Conservation (phyloP, 2,329 filamentous ascomycete genomes). For the Aspergillus pseudoglaucus region DNA sequence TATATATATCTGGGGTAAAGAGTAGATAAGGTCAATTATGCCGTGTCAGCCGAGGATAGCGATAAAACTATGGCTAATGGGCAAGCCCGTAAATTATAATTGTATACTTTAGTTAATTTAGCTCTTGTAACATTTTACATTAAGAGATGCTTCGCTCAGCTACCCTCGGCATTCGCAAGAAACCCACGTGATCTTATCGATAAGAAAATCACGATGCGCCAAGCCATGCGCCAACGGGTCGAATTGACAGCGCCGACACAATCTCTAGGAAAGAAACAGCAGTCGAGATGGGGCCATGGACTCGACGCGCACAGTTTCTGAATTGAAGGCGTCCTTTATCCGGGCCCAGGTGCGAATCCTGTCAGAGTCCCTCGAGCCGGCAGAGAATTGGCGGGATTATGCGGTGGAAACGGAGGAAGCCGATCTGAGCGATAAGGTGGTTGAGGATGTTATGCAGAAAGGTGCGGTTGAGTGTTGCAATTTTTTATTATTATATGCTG, state of each 20-base stretch:
- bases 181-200: constrained; percentile 13
- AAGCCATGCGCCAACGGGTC: background rate
- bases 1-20: background rate
- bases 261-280: background rate
- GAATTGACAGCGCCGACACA: background rate
- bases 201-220: background rate
- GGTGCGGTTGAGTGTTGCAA: constrained; percentile 25
- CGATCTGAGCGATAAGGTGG: constrained; percentile 42
- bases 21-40: no score
- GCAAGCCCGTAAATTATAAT: background rate
- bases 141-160: background rate
- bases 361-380: constrained; percentile 42
- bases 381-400: constrained; percentile 42
- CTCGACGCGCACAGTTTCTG: constrained; percentile 40
- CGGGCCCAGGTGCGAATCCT: constrained; percentile 47
- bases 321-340: constrained; percentile 48
- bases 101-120: background rate
- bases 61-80: no score
- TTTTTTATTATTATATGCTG: background rate
- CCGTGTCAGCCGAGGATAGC: no score
- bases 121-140: background rate
- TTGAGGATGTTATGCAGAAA: constrained; percentile 48
- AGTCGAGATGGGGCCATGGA: constrained; percentile 28
- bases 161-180: background rate
- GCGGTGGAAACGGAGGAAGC: constrained; percentile 36